Conservation (phyloP, 768 basidiomycete genomes). For the Nidula microcarpa region DNA sequence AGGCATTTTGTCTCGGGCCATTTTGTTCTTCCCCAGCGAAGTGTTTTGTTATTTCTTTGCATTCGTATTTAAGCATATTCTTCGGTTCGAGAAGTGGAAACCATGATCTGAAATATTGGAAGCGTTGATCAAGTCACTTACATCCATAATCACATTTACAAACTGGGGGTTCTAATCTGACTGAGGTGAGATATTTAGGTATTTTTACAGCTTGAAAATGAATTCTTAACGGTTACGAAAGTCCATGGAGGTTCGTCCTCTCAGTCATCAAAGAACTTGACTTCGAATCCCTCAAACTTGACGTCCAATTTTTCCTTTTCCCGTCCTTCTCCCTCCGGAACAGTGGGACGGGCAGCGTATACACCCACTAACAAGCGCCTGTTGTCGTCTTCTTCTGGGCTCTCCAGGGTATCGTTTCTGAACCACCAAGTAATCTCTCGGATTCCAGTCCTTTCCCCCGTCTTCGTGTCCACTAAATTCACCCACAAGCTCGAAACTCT, state of each 20-base stretch:
- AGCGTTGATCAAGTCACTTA: too few relatives aligned
- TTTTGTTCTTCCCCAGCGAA: too few relatives aligned
- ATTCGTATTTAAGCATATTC: too few relatives aligned
- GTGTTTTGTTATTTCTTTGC: too few relatives aligned
- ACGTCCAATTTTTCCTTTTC: conserved; percentile 21
- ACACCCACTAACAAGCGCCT: conserved; percentile 20
- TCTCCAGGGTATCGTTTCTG: conserved; percentile 16
- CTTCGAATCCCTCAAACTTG: conserved; percentile 22
- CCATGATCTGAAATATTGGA: too few relatives aligned
- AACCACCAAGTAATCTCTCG: conserved; percentile 30
- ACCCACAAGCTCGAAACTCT: conserved; percentile 28
- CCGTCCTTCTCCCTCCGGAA: conserved; percentile 19
- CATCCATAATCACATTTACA: too few relatives aligned
- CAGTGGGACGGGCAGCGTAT: conserved; percentile 22
- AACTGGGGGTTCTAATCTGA: too few relatives aligned
- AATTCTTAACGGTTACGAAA: too few relatives aligned
- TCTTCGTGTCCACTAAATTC: conserved; percentile 23
- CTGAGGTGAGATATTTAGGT: too few relatives aligned
- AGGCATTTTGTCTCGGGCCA: too few relatives aligned
- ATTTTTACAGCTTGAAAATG: too few relatives aligned
- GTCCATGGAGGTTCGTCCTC: background rate
- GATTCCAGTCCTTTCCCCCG: conserved; percentile 24
- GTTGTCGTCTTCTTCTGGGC: conserved; percentile 1
- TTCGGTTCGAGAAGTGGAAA: too few relatives aligned
- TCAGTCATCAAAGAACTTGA: conserved; percentile 26